Evolutionary conservation across 2,329 filamentous ascomycete species (phyloP), one percentile per base, ranked within the genome.

Genomic region (Waltergamsia citrina): DNA sequence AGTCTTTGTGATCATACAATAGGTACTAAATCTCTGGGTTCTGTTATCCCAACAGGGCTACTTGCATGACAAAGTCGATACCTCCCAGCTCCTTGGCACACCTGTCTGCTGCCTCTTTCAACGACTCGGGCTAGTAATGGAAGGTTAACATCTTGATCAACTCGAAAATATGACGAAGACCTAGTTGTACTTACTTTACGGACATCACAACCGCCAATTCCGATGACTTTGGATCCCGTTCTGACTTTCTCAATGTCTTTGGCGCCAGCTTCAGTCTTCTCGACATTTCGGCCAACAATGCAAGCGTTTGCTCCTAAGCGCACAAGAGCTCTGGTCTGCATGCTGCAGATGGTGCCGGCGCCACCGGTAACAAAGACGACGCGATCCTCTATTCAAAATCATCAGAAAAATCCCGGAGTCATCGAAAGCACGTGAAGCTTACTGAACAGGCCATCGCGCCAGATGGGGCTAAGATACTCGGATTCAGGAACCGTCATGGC

Each of bases 351-450:
- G 18, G 83, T 81, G 36, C 92, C 90, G 5, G 87, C 87, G 34
- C 92, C 92, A 38, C 92, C 92, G 4, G 92, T 98, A 51, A 93
- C 93, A 60, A 96, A 94, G 45, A 90, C 75, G 29, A 96, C 88
- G 50, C 92, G 90, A 53, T 81, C 78, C 42, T 81, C 85, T 93
- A 48, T 10, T 3, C 15, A 25, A 6, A 15, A n/a, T 19, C 6
- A 26, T 34, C 16, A 34, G 33, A 16, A 24, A 7, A 20, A 33
- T 7, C n/a, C n/a, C n/a, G n/a, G n/a, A 11, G 10, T 5, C 22
- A 11, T 9, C 7, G 32, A 20, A 11, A 11, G 12, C 6, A 14
- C 18, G 25, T 18, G 33, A 29, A 22, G 43, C 69, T 44, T 59
- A 92, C 85, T 74, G 54, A 95, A 94, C 42, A 95, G 81, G 43